phyloP scores from a whole-genome alignment of 176 grass and related monocot species.

The Bonia amplexicaulis region DNA sequence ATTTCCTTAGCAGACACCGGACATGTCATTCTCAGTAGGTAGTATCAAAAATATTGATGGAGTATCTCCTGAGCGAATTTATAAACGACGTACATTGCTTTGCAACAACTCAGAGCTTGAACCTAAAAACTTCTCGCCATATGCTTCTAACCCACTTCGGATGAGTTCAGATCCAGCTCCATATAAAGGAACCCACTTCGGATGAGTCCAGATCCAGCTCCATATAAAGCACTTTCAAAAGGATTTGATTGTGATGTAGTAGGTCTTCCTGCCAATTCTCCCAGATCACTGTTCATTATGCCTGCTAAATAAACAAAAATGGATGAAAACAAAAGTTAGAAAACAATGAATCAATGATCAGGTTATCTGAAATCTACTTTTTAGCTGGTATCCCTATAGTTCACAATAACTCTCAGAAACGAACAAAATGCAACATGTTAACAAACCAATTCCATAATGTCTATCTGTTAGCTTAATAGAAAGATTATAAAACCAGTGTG shows the following conservation, averaged over 20 bases:
- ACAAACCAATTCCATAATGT: neutral
- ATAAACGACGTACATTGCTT: slow-evolving; percentile 52
- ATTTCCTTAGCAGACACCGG: too few relatives aligned
- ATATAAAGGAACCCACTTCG: slow-evolving; percentile 41
- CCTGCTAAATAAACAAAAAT: neutral
- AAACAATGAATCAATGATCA: neutral
- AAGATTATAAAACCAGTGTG: too few relatives aligned
- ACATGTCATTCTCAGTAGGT: too few relatives aligned
- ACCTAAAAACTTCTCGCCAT: slow-evolving; percentile 59
- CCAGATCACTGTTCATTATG: slow-evolving; percentile 43
- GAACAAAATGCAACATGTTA: neutral
- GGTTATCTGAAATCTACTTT: neutral
- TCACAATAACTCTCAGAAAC: neutral
- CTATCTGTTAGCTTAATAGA: too few relatives aligned
- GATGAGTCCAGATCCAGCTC: slow-evolving; percentile 67
- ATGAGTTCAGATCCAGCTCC: slow-evolving; percentile 73
- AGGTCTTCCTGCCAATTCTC: slow-evolving; percentile 9
- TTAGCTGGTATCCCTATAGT: neutral
- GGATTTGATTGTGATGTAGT: slow-evolving; percentile 45
- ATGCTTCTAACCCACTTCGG: slow-evolving; percentile 58
- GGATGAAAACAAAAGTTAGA: slow-evolving; percentile 9
- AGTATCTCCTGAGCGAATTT: neutral
- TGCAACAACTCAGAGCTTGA: slow-evolving; percentile 86
- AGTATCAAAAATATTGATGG: neutral
- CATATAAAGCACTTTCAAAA: slow-evolving; percentile 72